These are phyloP conservation scores for Auriscalpium microsporum DNA, from an alignment of 768 basidiomycete species.

Conservation along the genomic window DNA sequence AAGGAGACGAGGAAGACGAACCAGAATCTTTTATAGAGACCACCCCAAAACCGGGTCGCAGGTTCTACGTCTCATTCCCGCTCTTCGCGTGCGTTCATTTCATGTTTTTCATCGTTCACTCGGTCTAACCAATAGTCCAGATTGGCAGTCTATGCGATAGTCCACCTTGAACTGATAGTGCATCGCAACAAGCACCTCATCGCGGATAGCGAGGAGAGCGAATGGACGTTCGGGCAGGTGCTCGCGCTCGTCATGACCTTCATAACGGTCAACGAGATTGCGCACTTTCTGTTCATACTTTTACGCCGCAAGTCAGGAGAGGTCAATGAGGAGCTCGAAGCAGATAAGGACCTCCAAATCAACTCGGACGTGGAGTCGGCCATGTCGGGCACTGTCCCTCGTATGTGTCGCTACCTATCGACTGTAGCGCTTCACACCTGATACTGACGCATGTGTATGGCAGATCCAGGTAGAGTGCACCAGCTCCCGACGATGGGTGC, in stretches of 20 bases:
- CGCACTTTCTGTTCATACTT: background rate
- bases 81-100: background rate
- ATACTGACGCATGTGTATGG: no score
- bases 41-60: no score
- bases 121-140: background rate
- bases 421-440: no score
- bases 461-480: no score
- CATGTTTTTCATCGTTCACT: background rate
- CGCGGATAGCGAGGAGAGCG: background rate
- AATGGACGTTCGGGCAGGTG: background rate
- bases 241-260: background rate
- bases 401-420: no score
- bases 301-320: background rate
- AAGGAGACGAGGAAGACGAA: background rate
- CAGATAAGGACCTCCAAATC: no score
- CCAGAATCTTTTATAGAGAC: background rate
- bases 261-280: background rate
- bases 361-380: no score
- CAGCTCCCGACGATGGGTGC: no score
- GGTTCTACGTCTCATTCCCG: background rate
- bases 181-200: background rate
- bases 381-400: no score
- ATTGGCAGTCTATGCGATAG: background rate
- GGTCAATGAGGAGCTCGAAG: no score
- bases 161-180: background rate